Base-by-base conservation (phyloP, 352 stramenopile genomes). In the Salisapilia sapeloensis region DNA sequence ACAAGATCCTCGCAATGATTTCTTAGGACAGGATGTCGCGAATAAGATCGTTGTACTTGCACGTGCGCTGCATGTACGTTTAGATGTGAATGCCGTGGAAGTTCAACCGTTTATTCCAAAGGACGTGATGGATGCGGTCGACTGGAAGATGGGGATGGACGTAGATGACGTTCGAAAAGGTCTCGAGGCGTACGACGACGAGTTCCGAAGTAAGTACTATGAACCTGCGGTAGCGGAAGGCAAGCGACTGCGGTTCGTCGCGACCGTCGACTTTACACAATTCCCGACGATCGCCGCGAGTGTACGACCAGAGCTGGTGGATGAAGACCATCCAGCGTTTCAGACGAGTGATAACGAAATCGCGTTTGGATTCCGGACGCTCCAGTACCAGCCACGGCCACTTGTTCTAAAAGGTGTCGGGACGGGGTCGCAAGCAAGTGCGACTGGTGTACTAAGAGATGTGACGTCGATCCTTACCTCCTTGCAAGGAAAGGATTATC, bases 321-420 rank as follows among this genome's bases (percentile, higher is more conserved):
- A 56, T 31, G 67, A 86, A 18, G 50, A 59, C 31, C 67, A 86
- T 36, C 50, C 64, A 3, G 55, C 55, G 1, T 86, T 55, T 34
- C 62, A 54, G 32, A 65, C 55, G 21, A 56, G 72, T 37, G 57
- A 77, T 43, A 60, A 83, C 32, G 71, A 86, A 39, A 82, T 86
- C 36, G 50, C 65, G 3, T 69, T 84, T 15, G 62, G 64, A 4
- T 66, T 86, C 26, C 62, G 48, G 3, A 81, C 71, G n/a, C 52
- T 65, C 31, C 61, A 81, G 50, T 82, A 86, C 38, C 50, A 67
- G 37, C 57, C 64, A 13, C 65, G 54, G 14, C 62, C 67, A 25
- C 39, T 84, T 23, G 60, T 82, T 25, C 60, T 84, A 19, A 82
- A 80, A 30, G 71, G 64, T 15, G 62, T 60, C 4, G 71, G 71